Percentiles rank a stretch among this genome's conserved stretches.
phyloP scores from a whole-genome alignment of 2,329 filamentous ascomycete genomes.

The Amesomyces nigricolor region DNA sequence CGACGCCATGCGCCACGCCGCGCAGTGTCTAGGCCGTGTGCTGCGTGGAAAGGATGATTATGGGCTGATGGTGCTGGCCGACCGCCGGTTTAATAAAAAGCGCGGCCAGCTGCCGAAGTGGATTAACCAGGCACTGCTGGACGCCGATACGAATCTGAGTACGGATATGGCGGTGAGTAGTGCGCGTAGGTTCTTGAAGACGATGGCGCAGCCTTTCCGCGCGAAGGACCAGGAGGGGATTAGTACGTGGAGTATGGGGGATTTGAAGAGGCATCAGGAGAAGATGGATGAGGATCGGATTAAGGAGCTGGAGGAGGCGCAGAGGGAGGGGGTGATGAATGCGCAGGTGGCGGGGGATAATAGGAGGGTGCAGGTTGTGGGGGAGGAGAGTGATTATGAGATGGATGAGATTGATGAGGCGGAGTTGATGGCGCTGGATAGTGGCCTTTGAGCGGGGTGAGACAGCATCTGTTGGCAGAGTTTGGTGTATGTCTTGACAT shows the following conservation, averaged over 20 bases:
- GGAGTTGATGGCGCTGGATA: slow-evolving; percentile 32
- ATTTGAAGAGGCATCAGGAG: slow-evolving; percentile 72
- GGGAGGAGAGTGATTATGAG: slow-evolving; percentile 42
- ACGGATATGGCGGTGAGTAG: slow-evolving; percentile 91
- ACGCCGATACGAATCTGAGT: slow-evolving; percentile 82
- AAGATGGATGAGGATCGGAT: slow-evolving; percentile 66
- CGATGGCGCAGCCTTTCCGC: slow-evolving; percentile 88
- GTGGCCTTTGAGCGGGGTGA: background rate
- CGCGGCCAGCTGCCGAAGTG: slow-evolving; percentile 86
- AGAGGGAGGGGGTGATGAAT: slow-evolving; percentile 31
- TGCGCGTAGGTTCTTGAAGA: slow-evolving; percentile 81
- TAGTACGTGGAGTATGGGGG: slow-evolving; percentile 80
- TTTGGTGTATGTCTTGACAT: no score
- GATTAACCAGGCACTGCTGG: slow-evolving; percentile 84
- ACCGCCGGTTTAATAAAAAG: slow-evolving; percentile 90
- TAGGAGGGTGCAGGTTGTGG: background rate
- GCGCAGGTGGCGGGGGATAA: background rate
- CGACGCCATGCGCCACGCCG: slow-evolving; percentile 98
- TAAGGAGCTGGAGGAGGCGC: slow-evolving; percentile 53
- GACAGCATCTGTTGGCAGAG: no score
- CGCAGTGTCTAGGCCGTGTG: slow-evolving; percentile 91
- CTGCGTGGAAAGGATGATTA: slow-evolving; percentile 97
- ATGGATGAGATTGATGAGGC: slow-evolving; percentile 45
- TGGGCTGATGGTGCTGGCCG: slow-evolving; percentile 98
- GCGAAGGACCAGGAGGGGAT: slow-evolving; percentile 83